These are phyloP conservation scores for Ilyonectria sp. DNA, from an alignment of 2,329 filamentous ascomycete genomes.

Conservation along the genomic window DNA sequence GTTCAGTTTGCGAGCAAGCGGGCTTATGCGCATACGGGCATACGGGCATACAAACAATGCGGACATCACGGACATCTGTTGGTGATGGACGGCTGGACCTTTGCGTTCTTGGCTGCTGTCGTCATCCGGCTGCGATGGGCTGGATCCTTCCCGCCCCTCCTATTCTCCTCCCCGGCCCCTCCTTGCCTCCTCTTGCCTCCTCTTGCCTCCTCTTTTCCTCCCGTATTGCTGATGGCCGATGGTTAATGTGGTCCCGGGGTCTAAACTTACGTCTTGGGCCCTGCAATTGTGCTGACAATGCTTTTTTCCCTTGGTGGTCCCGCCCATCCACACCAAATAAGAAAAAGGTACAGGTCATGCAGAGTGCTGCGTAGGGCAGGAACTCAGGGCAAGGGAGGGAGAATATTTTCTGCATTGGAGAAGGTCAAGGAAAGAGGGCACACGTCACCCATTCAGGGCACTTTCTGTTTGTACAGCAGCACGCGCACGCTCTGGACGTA, in stretches of 20 bases:
- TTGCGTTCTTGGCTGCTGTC: constrained; percentile 17
- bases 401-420: not conserved
- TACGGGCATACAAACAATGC: not conserved
- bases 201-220: constrained; percentile 4
- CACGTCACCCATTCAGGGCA: not conserved
- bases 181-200: constrained; percentile 1
- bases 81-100: not conserved
- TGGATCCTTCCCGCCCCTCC: constrained; percentile 26
- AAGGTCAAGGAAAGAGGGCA: not conserved
- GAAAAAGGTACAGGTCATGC: constrained; percentile 11
- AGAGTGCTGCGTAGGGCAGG: constrained; percentile 16
- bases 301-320: constrained; percentile 17
- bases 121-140: constrained; percentile 26
- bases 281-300: constrained; percentile 19
- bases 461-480: not conserved
- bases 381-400: constrained; percentile 6
- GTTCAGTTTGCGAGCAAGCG: not conserved
- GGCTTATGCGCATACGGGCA: constrained; percentile 6
- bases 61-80: not conserved
- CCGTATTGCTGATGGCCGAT: constrained; percentile 17
- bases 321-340: constrained; percentile 7
- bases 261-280: constrained; percentile 2
- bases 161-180: constrained; percentile 1
- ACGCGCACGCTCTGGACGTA: not conserved
- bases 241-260: constrained; percentile 4